A percentile compares a stretch with the other conserved stretches of the same genome.
Conservation (phyloP, 257 asterid species). For the Penstemon barbatus region DNA sequence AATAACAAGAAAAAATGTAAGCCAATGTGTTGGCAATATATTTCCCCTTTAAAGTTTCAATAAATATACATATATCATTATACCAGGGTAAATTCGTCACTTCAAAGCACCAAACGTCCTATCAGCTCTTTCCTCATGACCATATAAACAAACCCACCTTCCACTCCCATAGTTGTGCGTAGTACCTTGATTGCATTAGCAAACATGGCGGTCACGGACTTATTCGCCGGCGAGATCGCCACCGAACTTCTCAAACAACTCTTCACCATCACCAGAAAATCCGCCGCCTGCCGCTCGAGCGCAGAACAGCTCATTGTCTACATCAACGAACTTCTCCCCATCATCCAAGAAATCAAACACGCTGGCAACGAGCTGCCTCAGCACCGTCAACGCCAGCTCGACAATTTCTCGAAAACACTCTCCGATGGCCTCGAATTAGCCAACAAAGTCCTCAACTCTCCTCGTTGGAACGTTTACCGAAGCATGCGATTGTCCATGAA, state of each 20-base stretch:
- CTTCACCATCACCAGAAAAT: conserved; percentile 48
- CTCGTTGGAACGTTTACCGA: conserved; percentile 79
- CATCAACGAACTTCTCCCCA: conserved; percentile 58
- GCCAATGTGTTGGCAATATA: neutral
- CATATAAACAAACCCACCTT: neutral
- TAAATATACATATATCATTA: neutral
- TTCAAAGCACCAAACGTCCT: neutral
- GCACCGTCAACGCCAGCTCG: conserved; percentile 83
- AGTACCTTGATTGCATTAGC: conserved; percentile 4
- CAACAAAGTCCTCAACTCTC: conserved; percentile 52
- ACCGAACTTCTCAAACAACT: conserved; percentile 81
- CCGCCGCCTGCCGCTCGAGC: conserved; percentile 61
- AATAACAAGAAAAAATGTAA: neutral
- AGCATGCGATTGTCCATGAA: conserved; percentile 59
- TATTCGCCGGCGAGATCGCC: conserved; percentile 87
- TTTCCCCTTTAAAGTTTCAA: neutral
- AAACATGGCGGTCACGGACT: conserved; percentile 78
- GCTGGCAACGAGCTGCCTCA: conserved; percentile 78
- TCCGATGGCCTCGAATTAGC: conserved; percentile 64
- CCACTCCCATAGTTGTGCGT: neutral
- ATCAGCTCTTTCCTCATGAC: conserved; percentile 11
- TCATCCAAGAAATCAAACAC: conserved; percentile 77
- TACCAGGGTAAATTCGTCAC: conserved; percentile 4
- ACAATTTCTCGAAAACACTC: conserved; percentile 57
- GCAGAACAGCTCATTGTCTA: conserved; percentile 61